phyloP scores from a whole-genome alignment of 805 yeast species.

The Komagataella populi region DNA sequence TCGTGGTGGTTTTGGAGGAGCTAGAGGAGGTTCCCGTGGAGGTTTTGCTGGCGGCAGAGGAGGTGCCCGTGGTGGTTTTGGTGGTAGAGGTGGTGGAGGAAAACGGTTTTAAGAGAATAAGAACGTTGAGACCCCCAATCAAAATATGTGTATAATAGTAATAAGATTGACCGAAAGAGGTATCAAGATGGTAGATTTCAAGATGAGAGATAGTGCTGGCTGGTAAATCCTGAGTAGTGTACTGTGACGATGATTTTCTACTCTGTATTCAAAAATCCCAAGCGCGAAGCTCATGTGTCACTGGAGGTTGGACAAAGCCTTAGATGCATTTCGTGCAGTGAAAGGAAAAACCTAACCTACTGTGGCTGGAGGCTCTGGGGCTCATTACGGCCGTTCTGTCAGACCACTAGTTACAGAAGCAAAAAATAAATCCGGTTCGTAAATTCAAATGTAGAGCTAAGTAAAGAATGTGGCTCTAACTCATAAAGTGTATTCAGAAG shows the following conservation, averaged over 20 bases:
- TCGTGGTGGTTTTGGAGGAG: slow-evolving; percentile 29
- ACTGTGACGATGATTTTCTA: not conserved
- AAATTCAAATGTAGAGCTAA: no score
- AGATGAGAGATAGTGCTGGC: not conserved
- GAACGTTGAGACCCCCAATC: not conserved
- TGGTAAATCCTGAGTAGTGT: not conserved
- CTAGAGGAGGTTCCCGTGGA: slow-evolving; percentile 33
- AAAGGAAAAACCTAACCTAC: no score
- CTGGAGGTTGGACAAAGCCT: no score
- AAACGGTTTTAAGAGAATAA: not conserved
- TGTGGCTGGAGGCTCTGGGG: no score
- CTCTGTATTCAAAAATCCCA: no score
- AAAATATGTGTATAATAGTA: not conserved
- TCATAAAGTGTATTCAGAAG: no score
- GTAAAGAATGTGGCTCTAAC: no score
- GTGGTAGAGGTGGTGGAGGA: slow-evolving; percentile 12
- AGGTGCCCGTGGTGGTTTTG: slow-evolving; percentile 14
- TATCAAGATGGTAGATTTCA: not conserved
- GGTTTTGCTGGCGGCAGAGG: slow-evolving; percentile 31
- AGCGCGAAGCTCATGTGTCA: no score
- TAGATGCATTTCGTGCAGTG: no score
- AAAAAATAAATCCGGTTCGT: no score
- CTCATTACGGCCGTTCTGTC: no score
- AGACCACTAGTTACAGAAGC: no score
- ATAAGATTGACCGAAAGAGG: not conserved